Base-by-base conservation (phyloP, 1,284 basidiomycete genomes). In the Pseudozyma flocculosa region DNA sequence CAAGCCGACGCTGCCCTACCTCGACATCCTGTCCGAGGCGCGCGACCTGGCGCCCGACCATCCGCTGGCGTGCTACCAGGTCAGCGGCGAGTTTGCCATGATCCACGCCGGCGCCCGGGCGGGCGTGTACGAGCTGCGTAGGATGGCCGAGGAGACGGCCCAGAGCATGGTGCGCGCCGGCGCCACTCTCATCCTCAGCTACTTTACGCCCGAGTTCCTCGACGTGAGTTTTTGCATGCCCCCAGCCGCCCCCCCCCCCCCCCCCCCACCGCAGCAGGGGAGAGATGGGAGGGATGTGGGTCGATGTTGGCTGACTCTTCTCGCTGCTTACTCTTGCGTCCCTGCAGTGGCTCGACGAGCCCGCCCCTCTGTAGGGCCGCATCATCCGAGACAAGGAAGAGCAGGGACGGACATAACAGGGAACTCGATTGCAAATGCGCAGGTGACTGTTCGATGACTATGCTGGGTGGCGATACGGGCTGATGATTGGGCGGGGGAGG, bases 1-100 rank as follows among this genome's bases (percentile, higher is more conserved):
- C 76, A 99, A 99, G 78, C 95, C 95, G 11, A 85, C 90, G 0
- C 80, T 97, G 54, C 93, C 93, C 0, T 98, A 98, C 82, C 88
- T 98, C 45, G 95, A 99, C 80, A 87, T 98, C 78, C 88, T 99
- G 57, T 84, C 88, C 32, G 92, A 96, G 73, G 92, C 92, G 21
- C 85, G 88, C 1, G 80, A 87, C 62, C 82, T 96, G 39, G 88
- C 89, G 1, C 85, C 86, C 0, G 87, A 95, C 77, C 87, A 91
- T 70, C 93, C 92, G 1, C 82, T 94, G 23, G 95, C 95, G 0
- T 91, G 89, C 73, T 99, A 98, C 80, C 79, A 80, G 58, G 74
- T 78, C 11, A 73, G 64, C 42, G 95, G 95, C 11, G 95, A 98
- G 79, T 98, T 89, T 72, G 92, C 94, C 4, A 97, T 96, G 92